Base-by-base conservation (phyloP, 345 rosid species). In the Eucalyptus caleyi region DNA sequence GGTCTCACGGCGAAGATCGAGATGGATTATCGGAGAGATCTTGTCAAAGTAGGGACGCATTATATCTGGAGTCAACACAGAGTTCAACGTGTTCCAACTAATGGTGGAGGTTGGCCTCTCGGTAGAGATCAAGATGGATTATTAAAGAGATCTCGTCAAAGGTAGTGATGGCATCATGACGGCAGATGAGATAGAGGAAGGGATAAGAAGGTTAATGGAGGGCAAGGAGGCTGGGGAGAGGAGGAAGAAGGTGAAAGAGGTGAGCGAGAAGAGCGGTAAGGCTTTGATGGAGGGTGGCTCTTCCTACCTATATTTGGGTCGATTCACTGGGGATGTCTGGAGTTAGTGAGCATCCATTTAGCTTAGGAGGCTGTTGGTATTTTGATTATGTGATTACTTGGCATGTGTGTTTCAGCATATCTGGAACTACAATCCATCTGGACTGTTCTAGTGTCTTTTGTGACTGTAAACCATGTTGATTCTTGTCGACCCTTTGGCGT, bases 201-300 rank as follows among this genome's bases (percentile, higher is more conserved):
- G 93, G 51, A 86, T 94, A 18, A 88, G 88, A 67, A 51, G 90
- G 16, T 40, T 94, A 88, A 93, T 94, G 95, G 93, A 93, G 42
- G 44, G 16, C 23, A 50, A 53, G n/a, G 87, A 51, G 40, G 93
- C 86, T 12, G 88, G 87, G 13, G 59, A 53, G 59, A 53, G 26
- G 26, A 19, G 59, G 59, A 53, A 53, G 59, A 19, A 53, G 59
- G 59, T 91, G 6, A 90, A 88, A 81, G 94, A 92, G 60, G 88
- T 90, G 54, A 91, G 93, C 62, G 86, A 37, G 12, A 53, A n/a
- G 51, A 90, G 92, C 18, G 91, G 89, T 89, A 91, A 90, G 85
- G 91, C 94, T n/a, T 50, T 93, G 89, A 49, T 81, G 32, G 92
- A 93, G 4, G 94, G 93, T 87, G 96, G 95, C 30, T 93, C 96